These are phyloP conservation scores for Bondarzewia mesenterica DNA, from an alignment of 1,284 basidiomycete genomes.

Conservation along the genomic window DNA sequence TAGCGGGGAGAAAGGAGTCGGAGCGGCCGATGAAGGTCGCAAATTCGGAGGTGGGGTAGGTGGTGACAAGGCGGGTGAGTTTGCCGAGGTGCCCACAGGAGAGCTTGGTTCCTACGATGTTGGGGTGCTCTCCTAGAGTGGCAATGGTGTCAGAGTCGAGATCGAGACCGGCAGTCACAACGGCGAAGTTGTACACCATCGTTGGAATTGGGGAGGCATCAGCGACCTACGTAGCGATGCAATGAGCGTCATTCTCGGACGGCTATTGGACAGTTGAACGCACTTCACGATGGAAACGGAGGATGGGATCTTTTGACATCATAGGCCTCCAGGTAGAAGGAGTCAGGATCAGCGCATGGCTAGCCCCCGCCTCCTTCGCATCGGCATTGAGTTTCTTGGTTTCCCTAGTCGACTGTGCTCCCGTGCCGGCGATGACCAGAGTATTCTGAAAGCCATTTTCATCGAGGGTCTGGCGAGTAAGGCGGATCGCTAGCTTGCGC, in stretches of 20 bases:
- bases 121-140: conserved; percentile 70
- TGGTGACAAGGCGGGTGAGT: conserved; percentile 64
- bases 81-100: conserved; percentile 85
- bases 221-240: conserved; percentile 50
- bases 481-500: conserved; percentile 53
- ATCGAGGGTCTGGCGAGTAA: conserved; percentile 71
- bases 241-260: background rate
- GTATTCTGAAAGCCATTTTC: conserved; percentile 60
- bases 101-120: conserved; percentile 85
- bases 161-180: conserved; percentile 77
- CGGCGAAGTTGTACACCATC: conserved; percentile 90
- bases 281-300: conserved; percentile 59
- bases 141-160: conserved; percentile 79
- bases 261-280: no score
- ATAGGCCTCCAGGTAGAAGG: conserved; percentile 60
- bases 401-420: conserved; percentile 74
- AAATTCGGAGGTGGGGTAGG: conserved; percentile 43
- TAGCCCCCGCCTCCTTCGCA: conserved; percentile 76
- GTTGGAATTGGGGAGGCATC: conserved; percentile 77
- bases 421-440: conserved; percentile 80
- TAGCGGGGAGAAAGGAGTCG: conserved; percentile 60
- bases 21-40: conserved; percentile 59
- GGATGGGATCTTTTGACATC: conserved; percentile 55
- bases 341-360: conserved; percentile 68
- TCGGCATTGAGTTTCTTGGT: conserved; percentile 75